Percentiles rank a stretch among this genome's conserved stretches.
Conservation (phyloP, 129 eudicot genomes). For the Glebionis coronaria region DNA sequence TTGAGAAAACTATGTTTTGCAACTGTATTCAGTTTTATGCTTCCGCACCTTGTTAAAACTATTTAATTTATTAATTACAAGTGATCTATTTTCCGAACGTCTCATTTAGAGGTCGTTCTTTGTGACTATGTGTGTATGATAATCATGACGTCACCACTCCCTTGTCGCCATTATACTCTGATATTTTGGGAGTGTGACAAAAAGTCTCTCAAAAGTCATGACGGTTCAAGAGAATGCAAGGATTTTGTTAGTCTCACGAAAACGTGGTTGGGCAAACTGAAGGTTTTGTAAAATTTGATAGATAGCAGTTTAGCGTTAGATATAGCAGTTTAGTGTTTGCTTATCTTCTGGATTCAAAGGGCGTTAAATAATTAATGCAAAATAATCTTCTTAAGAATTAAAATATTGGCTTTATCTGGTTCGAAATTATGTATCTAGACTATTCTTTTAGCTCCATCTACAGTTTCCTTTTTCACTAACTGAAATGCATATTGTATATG, state of each 20-base stretch:
- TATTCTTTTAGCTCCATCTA: not conserved
- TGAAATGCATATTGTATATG: not conserved
- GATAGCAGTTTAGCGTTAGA: constrained; percentile 8
- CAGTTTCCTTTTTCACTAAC: not conserved
- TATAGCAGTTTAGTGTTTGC: constrained; percentile 6
- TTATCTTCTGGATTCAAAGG: constrained; percentile 2
- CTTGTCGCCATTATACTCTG: too few species aligned
- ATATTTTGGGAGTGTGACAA: too few species aligned
- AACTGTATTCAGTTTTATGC: too few species aligned
- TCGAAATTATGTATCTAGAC: not conserved
- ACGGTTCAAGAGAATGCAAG: constrained; percentile 65
- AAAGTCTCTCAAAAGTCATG: constrained; percentile 63
- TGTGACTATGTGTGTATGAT: too few species aligned
- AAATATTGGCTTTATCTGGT: constrained; percentile 4
- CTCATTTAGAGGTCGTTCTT: too few species aligned
- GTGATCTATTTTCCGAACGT: too few species aligned
- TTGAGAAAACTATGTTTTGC: too few species aligned
- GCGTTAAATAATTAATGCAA: not conserved
- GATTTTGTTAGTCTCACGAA: constrained; percentile 79
- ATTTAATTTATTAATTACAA: too few species aligned
- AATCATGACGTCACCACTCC: too few species aligned
- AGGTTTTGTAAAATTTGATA: constrained; percentile 54
- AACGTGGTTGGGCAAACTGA: constrained; percentile 78
- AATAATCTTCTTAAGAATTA: not conserved
- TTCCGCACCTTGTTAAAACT: too few species aligned